Evolutionary conservation across 2,329 filamentous ascomycete species (phyloP).

Genomic region (Talaromyces sp.): DNA sequence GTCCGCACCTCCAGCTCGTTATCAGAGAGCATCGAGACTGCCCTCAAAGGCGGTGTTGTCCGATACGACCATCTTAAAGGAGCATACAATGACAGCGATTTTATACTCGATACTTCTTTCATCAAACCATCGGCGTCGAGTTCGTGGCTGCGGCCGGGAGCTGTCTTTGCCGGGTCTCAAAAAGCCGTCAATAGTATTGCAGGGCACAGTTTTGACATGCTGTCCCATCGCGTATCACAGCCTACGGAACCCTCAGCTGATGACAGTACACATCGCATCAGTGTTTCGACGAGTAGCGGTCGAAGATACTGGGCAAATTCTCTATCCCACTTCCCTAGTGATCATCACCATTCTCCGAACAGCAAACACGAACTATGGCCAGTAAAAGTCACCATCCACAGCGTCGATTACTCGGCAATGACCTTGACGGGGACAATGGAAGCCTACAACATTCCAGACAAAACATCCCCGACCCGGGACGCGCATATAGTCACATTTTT

Average conservation of each 20-base stretch:
- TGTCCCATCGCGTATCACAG: conserved; percentile 28
- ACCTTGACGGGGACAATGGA: conserved; percentile 66
- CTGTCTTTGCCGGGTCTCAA: conserved; percentile 60
- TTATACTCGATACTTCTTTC: conserved; percentile 53
- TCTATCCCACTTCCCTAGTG: conserved; percentile 8
- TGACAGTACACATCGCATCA: conserved; percentile 31
- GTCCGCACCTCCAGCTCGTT: conserved; percentile 53
- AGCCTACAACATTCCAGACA: conserved; percentile 63
- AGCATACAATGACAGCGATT: conserved; percentile 52
- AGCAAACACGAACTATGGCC: conserved; percentile 60
- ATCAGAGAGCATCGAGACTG: conserved; percentile 53
- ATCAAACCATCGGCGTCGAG: conserved; percentile 52
- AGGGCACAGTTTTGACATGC: conserved; percentile 13
- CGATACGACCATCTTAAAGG: conserved; percentile 48
- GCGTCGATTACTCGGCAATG: conserved; percentile 59
- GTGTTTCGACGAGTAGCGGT: conserved; percentile 36
- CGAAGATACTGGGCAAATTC: conserved; percentile 35
- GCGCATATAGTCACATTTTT: conserved; percentile 62
- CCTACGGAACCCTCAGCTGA: conserved; percentile 32
- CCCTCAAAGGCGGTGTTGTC: conserved; percentile 53
- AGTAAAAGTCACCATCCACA: conserved; percentile 63
- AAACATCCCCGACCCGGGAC: conserved; percentile 40
- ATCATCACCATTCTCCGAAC: conserved; percentile 9
- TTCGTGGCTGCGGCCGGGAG: conserved; percentile 61
- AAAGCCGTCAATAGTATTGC: conserved; percentile 46